Percentiles rank a stretch among this genome's conserved stretches.
These are phyloP conservation scores for Neurospora discreta DNA, from an alignment of 495 filamentous ascomycete genomes.

Conservation along the genomic window DNA sequence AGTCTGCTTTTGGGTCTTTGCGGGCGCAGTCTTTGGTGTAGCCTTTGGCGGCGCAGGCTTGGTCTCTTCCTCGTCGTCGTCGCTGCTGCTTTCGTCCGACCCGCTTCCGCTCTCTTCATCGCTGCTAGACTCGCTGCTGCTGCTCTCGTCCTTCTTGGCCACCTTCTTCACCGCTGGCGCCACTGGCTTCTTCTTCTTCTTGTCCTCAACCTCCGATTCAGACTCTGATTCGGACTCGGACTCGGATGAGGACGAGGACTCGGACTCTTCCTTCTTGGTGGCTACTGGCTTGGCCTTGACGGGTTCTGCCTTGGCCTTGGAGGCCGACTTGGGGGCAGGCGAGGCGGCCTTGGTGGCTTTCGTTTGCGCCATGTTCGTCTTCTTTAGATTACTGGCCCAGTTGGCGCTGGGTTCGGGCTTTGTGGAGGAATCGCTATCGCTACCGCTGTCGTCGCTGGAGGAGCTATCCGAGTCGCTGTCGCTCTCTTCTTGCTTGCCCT, in stretches of 20 bases:
- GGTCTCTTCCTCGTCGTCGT: background rate
- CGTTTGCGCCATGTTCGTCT: background rate
- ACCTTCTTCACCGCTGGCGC: slow-evolving; percentile 3
- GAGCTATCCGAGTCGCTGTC: slow-evolving; percentile 4
- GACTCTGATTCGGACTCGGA: slow-evolving; percentile 14
- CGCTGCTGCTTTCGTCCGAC: background rate
- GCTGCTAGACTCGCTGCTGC: background rate
- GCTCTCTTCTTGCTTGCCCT: slow-evolving; percentile 8
- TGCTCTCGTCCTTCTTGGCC: slow-evolving; percentile 6
- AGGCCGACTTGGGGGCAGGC: background rate
- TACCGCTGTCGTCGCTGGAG: slow-evolving; percentile 17
- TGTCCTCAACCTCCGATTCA: slow-evolving; percentile 8
- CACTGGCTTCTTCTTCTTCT: slow-evolving; percentile 2
- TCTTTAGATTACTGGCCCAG: slow-evolving; percentile 9
- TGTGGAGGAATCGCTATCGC: slow-evolving; percentile 16
- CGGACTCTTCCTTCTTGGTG: slow-evolving; percentile 4
- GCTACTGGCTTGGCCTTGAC: slow-evolving; percentile 2
- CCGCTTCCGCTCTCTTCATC: background rate
- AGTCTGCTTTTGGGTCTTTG: background rate
- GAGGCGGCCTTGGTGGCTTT: background rate
- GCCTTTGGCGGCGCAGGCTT: slow-evolving; percentile 3
- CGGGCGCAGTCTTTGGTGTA: slow-evolving; percentile 2
- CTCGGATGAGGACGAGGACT: slow-evolving; percentile 2
- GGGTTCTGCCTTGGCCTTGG: slow-evolving; percentile 5
- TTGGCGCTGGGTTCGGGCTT: background rate